Base-by-base conservation (phyloP, 768 basidiomycete genomes). In the Boletus subcaerulescens region DNA sequence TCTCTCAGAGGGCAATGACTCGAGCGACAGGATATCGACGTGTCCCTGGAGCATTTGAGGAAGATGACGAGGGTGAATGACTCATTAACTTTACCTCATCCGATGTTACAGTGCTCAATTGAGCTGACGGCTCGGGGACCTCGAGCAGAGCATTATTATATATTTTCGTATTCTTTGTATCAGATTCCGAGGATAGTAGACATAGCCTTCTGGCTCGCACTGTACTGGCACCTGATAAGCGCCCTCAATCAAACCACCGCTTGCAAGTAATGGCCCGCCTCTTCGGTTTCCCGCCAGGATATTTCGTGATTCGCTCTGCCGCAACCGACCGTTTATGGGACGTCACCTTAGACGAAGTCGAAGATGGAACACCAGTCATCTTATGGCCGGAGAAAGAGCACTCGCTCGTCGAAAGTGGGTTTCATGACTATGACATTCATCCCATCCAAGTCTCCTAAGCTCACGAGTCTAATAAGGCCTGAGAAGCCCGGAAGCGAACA, bases 371-470 rank as follows among this genome's bases (percentile, higher is more conserved):
- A 13, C 65, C 82, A 48, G 63, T 91, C 50, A 74, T 83, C 46
- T 73, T 93, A 6, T 92, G 80, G 80, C 80, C 82, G 4, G 84
- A 84, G 70, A 90, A 83, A 56, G 91, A 93, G 59, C 81, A 72
- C 12, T 89, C 87, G 4, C 74, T 91, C 5, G 90, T 93, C 1
- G 90, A 93, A 77, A 78, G 91, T 89, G 69, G 57, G 80, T 50
- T 39, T 26, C 50, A 24, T 17, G 29, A 42, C 6, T 36, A 20
- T 29, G 2, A 3, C 43, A 32, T 41, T 58, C 1, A 22, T 33
- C 29, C 5, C 15, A 18, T 13, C 13, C 46, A 26, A 40, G 43
- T 42, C 45, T 43, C 40, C 55, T 35, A 44, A 48, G 22, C 59
- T 66, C 55, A 69, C 20, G 43, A 49, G 24, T 50, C 36, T 32